Conservation (phyloP, 306 rosid species). For the Prunus campanulata region DNA sequence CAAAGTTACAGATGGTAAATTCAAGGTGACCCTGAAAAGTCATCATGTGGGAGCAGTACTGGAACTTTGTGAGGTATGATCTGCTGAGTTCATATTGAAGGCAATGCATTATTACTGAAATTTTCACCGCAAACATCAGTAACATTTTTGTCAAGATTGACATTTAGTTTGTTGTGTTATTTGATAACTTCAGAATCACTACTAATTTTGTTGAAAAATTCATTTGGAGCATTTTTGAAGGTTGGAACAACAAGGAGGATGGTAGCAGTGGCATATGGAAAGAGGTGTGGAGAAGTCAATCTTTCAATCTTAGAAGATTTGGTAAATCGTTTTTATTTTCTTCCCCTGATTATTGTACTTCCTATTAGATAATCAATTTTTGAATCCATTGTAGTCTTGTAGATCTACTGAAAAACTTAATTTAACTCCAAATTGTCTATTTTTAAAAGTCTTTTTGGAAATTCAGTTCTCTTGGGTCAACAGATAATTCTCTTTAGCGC, state of each 20-base stretch:
- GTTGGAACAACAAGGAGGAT: conserved; percentile 81
- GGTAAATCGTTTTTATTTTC: conserved; percentile 42
- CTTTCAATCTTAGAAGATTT: conserved; percentile 71
- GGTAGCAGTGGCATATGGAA: conserved; percentile 78
- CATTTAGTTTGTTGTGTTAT: background rate
- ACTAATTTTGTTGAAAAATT: conserved; percentile 28
- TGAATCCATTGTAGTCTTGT: background rate
- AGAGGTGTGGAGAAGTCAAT: conserved; percentile 82
- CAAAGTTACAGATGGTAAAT: conserved; percentile 68
- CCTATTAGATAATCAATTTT: background rate
- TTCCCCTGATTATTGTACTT: background rate
- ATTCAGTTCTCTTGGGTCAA: background rate
- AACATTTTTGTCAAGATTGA: background rate
- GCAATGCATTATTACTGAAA: background rate
- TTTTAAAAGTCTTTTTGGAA: background rate
- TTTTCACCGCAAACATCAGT: background rate
- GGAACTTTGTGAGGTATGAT: conserved; percentile 85
- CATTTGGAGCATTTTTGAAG: conserved; percentile 46
- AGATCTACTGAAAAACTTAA: background rate
- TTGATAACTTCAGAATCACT: conserved; percentile 18
- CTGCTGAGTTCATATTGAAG: background rate
- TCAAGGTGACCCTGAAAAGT: conserved; percentile 67
- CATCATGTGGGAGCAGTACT: conserved; percentile 73
- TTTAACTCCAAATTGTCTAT: background rate
- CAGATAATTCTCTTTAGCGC: background rate